These are phyloP conservation scores for Brasilioporus rufonigricans DNA, from an alignment of 768 basidiomycete species.

Conservation along the genomic window DNA sequence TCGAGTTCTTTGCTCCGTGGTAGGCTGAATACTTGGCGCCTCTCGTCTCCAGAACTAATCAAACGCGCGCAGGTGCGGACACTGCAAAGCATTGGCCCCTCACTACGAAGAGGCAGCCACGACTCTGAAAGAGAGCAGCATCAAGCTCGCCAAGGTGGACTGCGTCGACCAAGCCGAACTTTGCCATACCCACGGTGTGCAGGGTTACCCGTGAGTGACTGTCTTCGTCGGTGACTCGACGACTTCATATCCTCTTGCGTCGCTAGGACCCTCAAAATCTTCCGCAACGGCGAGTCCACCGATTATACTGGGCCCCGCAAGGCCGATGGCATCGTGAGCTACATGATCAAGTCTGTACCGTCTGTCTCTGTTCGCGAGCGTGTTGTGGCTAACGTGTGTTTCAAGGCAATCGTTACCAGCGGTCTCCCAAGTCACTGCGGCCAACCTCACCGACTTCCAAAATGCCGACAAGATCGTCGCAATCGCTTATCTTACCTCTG, in stretches of 20 bases:
- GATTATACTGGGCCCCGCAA: conserved; percentile 91
- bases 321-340: conserved; percentile 92
- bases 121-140: conserved; percentile 81
- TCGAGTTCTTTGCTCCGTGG: conserved; percentile 96
- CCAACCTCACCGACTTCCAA: conserved; percentile 82
- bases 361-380: neutral
- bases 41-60: neutral
- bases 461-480: conserved; percentile 87
- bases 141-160: conserved; percentile 95
- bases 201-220: conserved; percentile 85
- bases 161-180: conserved; percentile 93
- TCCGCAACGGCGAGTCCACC: conserved; percentile 73
- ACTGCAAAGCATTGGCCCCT: conserved; percentile 94
- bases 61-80: conserved; percentile 69
- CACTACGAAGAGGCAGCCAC: conserved; percentile 95
- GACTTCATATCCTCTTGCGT: neutral
- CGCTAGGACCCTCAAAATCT: conserved; percentile 83
- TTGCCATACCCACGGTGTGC: conserved; percentile 83
- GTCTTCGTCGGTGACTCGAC: neutral
- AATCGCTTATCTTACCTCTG: conserved; percentile 77
- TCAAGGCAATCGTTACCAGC: conserved; percentile 89
- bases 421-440: conserved; percentile 75
- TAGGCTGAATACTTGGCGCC: conserved; percentile 25
- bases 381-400: conserved; percentile 8
- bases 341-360: conserved; percentile 86